Percentiles rank a stretch among this genome's conserved stretches.
Conservation (phyloP, 1,284 basidiomycete genomes). For the Cronartium quercuum region DNA sequence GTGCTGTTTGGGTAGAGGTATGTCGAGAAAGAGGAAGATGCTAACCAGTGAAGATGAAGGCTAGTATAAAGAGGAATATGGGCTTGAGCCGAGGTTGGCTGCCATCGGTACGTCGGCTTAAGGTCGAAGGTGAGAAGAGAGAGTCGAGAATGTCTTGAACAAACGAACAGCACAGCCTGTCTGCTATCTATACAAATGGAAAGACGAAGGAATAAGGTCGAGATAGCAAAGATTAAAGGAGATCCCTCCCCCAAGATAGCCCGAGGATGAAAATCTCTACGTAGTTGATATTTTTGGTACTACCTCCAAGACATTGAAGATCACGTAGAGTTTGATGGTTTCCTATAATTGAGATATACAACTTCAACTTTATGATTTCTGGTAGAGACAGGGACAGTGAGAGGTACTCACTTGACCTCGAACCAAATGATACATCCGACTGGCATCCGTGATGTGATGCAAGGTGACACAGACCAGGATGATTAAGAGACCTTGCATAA, state of each 20-base stretch:
- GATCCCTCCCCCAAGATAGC: background rate
- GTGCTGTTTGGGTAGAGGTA: background rate
- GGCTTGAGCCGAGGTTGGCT: slow-evolving; percentile 60
- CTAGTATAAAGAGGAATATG: slow-evolving; percentile 74
- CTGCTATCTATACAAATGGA: slow-evolving; percentile 66
- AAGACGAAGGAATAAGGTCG: background rate
- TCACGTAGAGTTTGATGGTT: slow-evolving; percentile 97
- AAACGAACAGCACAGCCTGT: slow-evolving; percentile 89
- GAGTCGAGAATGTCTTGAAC: slow-evolving; percentile 97
- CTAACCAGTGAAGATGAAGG: slow-evolving; percentile 75
- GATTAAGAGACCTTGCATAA: slow-evolving; percentile 73
- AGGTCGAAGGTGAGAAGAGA: slow-evolving; percentile 83
- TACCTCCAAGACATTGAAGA: slow-evolving; percentile 95
- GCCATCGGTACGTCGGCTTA: slow-evolving; percentile 57
- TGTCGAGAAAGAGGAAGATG: slow-evolving; percentile 13
- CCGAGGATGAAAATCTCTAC: background rate
- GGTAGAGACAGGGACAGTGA: slow-evolving; percentile 40
- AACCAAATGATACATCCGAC: slow-evolving; percentile 97
- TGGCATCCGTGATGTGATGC: slow-evolving; percentile 80
- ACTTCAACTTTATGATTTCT: background rate
- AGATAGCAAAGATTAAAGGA: background rate
- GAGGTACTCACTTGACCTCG: slow-evolving; percentile 63
- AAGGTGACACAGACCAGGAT: slow-evolving; percentile 69
- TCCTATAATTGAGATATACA: slow-evolving; percentile 52
- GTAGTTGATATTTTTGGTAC: slow-evolving; percentile 34